Conservation (phyloP, 164 flowering plant species). For the Liriodendron chinense region DNA sequence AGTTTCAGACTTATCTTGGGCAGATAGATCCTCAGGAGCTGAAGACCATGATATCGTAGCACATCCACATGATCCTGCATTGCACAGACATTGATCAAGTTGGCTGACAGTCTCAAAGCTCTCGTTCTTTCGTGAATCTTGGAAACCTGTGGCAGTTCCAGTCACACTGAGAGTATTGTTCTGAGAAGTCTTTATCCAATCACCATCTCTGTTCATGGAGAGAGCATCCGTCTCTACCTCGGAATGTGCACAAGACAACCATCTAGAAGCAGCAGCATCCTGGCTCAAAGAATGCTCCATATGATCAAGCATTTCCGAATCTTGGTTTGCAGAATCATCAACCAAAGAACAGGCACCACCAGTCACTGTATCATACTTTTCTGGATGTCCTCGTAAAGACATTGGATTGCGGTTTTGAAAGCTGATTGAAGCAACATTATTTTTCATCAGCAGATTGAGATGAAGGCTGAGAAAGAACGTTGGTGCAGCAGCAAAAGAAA, state of each 20-base stretch:
- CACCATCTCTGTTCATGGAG: conserved; percentile 21
- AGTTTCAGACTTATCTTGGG: conserved; percentile 18
- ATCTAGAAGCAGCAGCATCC: conserved; percentile 24
- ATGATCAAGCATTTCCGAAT: conserved; percentile 17
- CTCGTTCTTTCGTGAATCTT: conserved; percentile 19
- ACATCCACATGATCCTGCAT: conserved; percentile 18
- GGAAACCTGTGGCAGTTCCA: conserved; percentile 25
- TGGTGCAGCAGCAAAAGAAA: conserved; percentile 67
- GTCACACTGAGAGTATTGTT: conserved; percentile 16
- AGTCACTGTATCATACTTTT: conserved; percentile 17
- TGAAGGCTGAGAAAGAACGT: conserved; percentile 64
- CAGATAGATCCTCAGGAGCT: conserved; percentile 19
- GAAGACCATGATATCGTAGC: conserved; percentile 17
- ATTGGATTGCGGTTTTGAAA: conserved; percentile 29
- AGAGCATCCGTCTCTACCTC: conserved; percentile 21
- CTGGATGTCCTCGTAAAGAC: conserved; percentile 20
- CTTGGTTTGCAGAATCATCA: conserved; percentile 19
- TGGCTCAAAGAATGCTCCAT: conserved; percentile 7
- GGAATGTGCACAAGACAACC: conserved; percentile 18
- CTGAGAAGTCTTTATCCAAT: conserved; percentile 16
- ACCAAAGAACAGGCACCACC: conserved; percentile 19
- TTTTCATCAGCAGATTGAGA: conserved; percentile 70
- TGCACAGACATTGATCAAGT: conserved; percentile 17
- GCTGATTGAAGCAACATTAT: conserved; percentile 33
- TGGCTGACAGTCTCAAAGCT: conserved; percentile 14